Percentiles rank a stretch among this genome's conserved stretches.
phyloP scores from a whole-genome alignment of 192 early-diverging fungal genomes.

The Coemansia sp. region DNA sequence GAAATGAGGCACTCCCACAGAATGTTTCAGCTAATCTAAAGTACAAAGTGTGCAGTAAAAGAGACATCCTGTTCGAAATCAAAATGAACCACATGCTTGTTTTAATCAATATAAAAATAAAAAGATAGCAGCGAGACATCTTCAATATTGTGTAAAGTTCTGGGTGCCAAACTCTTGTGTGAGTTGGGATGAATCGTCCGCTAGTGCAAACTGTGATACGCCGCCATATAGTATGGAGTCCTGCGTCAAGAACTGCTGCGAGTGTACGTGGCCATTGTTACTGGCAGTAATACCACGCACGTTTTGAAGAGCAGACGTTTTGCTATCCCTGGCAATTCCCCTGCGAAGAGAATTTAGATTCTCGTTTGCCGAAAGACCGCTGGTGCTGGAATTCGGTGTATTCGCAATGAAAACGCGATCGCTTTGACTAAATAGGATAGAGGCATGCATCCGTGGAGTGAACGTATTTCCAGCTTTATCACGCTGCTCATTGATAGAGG shows the following conservation, averaged over 20 bases:
- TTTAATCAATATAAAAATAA: no score
- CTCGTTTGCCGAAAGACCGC: constrained; percentile 5
- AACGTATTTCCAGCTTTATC: constrained; percentile 16
- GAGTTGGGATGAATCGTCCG: constrained; percentile 19
- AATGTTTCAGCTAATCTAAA: not conserved
- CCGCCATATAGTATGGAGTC: constrained; percentile 16
- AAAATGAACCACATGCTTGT: not conserved
- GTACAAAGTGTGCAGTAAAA: not conserved
- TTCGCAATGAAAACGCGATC: constrained; percentile 37
- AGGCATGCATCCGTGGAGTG: constrained; percentile 49
- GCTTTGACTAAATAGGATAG: constrained; percentile 52
- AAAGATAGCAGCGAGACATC: not conserved
- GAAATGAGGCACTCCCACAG: not conserved
- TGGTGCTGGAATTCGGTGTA: not conserved
- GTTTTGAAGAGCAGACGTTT: not conserved
- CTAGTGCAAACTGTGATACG: constrained; percentile 13
- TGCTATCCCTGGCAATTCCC: not conserved
- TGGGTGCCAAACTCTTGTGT: constrained; percentile 37
- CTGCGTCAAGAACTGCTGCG: constrained; percentile 42
- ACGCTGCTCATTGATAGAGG: not conserved
- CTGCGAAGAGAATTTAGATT: not conserved
- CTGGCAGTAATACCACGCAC: not conserved
- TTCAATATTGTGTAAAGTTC: constrained; percentile 50
- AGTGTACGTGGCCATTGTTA: constrained; percentile 12
- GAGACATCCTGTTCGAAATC: not conserved